These are phyloP conservation scores for Suhomyces maxii DNA, from an alignment of 1,139 yeast genomes.

Conservation along the genomic window DNA sequence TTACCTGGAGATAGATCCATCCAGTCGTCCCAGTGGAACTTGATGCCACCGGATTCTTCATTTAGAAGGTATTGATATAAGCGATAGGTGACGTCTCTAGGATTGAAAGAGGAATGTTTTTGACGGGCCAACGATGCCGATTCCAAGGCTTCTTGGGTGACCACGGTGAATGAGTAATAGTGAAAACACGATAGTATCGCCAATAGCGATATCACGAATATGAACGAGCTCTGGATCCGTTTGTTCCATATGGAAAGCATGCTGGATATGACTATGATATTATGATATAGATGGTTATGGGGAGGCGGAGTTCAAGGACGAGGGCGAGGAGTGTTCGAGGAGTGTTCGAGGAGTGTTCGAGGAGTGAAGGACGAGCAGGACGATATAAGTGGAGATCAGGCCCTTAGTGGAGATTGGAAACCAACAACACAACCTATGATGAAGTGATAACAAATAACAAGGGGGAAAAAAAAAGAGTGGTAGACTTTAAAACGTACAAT, in stretches of 20 bases:
- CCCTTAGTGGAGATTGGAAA: no score
- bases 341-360: no score
- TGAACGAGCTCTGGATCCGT: background rate
- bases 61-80: conserved; percentile 14
- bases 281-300: no score
- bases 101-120: conserved; percentile 27
- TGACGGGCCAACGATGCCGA: conserved; percentile 25
- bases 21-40: conserved; percentile 49
- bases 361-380: no score
- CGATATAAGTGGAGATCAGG: no score
- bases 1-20: conserved; percentile 33
- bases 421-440: no score
- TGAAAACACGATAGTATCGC: background rate
- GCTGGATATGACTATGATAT: no score
- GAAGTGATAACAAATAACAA: no score
- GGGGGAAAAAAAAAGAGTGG: no score
- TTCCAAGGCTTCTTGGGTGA: conserved; percentile 27
- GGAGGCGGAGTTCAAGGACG: no score
- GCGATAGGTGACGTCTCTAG: conserved; percentile 25
- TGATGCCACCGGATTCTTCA: conserved; percentile 23
- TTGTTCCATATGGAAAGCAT: background rate
- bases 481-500: no score
- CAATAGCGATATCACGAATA: background rate
- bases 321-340: no score
- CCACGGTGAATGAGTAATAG: conserved; percentile 1